Conservation (phyloP, 2,329 filamentous ascomycete genomes). For the Fusarium palustre region DNA sequence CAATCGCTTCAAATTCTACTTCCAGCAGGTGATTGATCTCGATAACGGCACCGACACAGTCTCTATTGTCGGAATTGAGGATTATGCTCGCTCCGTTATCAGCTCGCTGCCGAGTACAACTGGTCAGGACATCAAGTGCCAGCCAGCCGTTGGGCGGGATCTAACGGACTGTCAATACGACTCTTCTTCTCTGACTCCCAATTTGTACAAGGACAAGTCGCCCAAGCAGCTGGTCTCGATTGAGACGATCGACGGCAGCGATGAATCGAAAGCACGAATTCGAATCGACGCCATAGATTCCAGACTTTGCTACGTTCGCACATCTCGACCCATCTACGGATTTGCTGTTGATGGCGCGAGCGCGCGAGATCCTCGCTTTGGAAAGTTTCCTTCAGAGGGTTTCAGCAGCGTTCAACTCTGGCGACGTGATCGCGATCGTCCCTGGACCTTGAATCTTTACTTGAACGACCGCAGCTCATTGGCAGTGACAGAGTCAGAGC, state of each 20-base stretch:
- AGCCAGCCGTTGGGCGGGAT: slow-evolving; percentile 54
- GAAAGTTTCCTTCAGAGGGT: slow-evolving; percentile 70
- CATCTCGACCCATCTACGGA: slow-evolving; percentile 73
- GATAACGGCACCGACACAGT: slow-evolving; percentile 77
- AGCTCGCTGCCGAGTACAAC: slow-evolving; percentile 76
- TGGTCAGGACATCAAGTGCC: slow-evolving; percentile 70
- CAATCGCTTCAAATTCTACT: slow-evolving; percentile 87
- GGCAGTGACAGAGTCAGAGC: neutral
- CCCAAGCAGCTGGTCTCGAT: slow-evolving; percentile 71
- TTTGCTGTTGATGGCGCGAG: slow-evolving; percentile 73
- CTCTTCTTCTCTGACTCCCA: slow-evolving; percentile 69
- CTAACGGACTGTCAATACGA: slow-evolving; percentile 77
- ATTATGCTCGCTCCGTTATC: slow-evolving; percentile 76
- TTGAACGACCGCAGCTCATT: slow-evolving; percentile 32
- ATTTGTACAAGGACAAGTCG: slow-evolving; percentile 65
- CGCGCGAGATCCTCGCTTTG: slow-evolving; percentile 72
- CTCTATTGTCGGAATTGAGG: slow-evolving; percentile 74
- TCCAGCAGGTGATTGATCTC: slow-evolving; percentile 83
- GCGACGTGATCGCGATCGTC: slow-evolving; percentile 81
- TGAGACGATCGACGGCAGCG: slow-evolving; percentile 50
- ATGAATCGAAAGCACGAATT: slow-evolving; percentile 68
- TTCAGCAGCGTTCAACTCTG: slow-evolving; percentile 80
- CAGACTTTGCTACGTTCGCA: slow-evolving; percentile 79
- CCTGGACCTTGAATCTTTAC: slow-evolving; percentile 72
- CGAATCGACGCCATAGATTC: slow-evolving; percentile 79